A percentile compares a stretch with the other conserved stretches of the same genome.
These are phyloP conservation scores for Magnusiomyces fungicola DNA, from an alignment of 1,139 yeast genomes.

Conservation along the genomic window DNA sequence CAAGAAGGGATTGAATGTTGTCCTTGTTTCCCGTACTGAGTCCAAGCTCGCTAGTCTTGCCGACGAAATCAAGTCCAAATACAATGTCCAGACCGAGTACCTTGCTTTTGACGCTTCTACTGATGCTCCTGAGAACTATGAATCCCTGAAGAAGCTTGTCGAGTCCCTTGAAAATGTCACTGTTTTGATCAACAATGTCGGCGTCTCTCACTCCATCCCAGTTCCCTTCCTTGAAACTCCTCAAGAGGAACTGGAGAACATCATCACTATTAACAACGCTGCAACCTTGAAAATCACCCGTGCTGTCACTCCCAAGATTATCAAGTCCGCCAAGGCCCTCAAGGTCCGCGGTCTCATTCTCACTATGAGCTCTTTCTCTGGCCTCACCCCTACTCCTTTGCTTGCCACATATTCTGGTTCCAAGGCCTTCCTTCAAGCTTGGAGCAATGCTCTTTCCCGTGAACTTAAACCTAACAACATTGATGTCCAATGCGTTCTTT, in stretches of 20 bases:
- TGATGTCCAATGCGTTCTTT: conserved; percentile 79
- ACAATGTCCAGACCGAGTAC: conserved; percentile 54
- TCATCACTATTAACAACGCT: conserved; percentile 76
- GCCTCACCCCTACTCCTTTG: conserved; percentile 84
- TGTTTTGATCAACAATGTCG: conserved; percentile 84
- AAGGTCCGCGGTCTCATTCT: conserved; percentile 55
- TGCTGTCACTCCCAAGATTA: conserved; percentile 59
- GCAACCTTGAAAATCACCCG: conserved; percentile 84
- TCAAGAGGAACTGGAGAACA: conserved; percentile 62
- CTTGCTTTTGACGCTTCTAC: conserved; percentile 74
- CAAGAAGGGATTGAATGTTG: conserved; percentile 69
- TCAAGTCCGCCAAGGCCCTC: conserved; percentile 42
- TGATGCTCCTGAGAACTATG: conserved; percentile 50
- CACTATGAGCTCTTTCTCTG: conserved; percentile 97
- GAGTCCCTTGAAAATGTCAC: conserved; percentile 46
- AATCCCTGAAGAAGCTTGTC: conserved; percentile 42
- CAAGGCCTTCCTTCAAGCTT: conserved; percentile 85
- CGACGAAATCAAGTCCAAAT: conserved; percentile 51
- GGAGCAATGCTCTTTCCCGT: conserved; percentile 88
- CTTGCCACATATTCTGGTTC: conserved; percentile 95
- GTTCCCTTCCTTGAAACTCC: conserved; percentile 83
- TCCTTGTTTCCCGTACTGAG: conserved; percentile 76
- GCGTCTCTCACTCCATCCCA: conserved; percentile 90
- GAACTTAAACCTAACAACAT: conserved; percentile 62
- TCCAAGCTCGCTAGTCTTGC: conserved; percentile 65